These are phyloP conservation scores for Trematosphaeria pertusa DNA, from an alignment of 2,329 filamentous ascomycete genomes.

Conservation along the genomic window DNA sequence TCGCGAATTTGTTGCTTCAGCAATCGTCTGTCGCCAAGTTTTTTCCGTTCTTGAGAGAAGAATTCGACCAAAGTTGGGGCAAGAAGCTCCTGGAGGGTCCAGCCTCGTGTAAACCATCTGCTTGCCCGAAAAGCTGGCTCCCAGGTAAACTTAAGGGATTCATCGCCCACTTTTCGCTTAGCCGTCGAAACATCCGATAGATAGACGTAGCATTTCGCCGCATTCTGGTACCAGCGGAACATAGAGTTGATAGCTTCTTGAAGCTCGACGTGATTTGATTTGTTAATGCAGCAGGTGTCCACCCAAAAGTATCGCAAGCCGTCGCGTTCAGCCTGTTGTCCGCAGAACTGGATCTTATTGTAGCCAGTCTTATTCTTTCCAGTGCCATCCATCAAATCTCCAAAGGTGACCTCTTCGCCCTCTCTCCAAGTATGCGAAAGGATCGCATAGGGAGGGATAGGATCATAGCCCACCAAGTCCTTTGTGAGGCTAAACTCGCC, in stretches of 20 bases:
- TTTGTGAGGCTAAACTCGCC: slow-evolving; percentile 8
- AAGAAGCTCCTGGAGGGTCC: background rate
- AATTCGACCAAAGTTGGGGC: background rate
- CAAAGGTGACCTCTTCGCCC: background rate
- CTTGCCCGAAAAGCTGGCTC: slow-evolving; percentile 3
- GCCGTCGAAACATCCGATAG: background rate
- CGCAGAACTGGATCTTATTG: background rate
- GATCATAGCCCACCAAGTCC: slow-evolving; percentile 4
- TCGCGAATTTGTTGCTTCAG: background rate
- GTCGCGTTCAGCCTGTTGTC: background rate
- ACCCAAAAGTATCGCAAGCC: background rate
- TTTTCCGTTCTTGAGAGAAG: background rate
- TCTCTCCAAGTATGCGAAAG: background rate
- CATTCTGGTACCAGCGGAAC: background rate
- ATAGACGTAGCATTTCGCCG: background rate
- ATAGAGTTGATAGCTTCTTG: background rate
- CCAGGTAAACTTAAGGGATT: too few species aligned
- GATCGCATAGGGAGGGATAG: slow-evolving; percentile 2
- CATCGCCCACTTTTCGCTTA: too few species aligned
- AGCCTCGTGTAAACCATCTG: slow-evolving; percentile 4
- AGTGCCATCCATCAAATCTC: background rate
- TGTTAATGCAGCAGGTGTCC: background rate
- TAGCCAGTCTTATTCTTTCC: background rate
- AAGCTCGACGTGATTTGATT: background rate
- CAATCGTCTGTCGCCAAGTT: background rate